Evolutionary conservation across 2,329 filamentous ascomycete species (phyloP), one percentile per base, ranked within the genome.

Genomic region (Beauveria sp.): DNA sequence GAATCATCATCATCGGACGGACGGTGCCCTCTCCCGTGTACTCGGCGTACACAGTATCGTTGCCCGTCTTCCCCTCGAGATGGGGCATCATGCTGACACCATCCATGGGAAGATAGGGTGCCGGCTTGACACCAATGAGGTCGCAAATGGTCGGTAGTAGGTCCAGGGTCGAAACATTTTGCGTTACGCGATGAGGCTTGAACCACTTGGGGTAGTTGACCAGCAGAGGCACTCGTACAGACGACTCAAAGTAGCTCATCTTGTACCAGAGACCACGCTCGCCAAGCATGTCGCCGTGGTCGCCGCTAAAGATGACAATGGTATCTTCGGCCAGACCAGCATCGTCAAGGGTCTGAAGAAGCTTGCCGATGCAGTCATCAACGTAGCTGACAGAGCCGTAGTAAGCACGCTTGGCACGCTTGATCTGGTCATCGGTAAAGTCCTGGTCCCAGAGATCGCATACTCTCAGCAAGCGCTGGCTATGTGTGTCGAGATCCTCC

Each of bases 181-280:
- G 81, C 20, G 82, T 81, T 30, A 97, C 89, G 40, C 86, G 88
- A 77, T 86, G 91, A 37, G 92, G 87, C 16, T 80, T 72, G 73
- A 93, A 96, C 63, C 81, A 82, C 68, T 86, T 80, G 28, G 92
- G 92, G 68, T 92, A 86, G 73, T 91, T 88, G 71, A 96, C 83
- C 65, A 97, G 80, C 71, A 97, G 86, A 1, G 92, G 92, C 24
- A 97, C 92, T 30, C 92, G 88, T 51, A 91, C 91, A 14, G 91
- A 96, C 46, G 88, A 88, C 80, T 97, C 92, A 69, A 92, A 96
- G 83, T 94, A 97, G 70, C 86, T 91, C 92, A 97, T 97, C 82
- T 97, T 97, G 80, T 96, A 92, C 92, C 92, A 97, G 52, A 97
- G 79, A 6, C 90, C 89, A 58, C 91, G 87, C 79, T 97, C 92